Conservation (phyloP, 2,329 filamentous ascomycete genomes). For the Aspergillus sp. region DNA sequence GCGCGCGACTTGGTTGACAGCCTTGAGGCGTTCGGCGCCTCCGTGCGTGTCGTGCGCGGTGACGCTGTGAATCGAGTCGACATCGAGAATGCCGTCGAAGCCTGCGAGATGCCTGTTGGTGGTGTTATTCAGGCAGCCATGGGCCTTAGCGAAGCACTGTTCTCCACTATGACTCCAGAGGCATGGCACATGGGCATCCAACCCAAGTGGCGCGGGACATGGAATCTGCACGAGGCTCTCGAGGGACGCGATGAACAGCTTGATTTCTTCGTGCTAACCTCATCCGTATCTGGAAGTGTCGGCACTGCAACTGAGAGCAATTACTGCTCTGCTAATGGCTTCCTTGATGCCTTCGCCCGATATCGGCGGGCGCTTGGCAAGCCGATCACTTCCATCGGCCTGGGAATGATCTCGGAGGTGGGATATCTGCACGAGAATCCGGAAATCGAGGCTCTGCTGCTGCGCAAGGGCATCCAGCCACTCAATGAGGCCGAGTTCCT, state of each 20-base stretch:
- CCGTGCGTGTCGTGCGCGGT: too few relatives aligned
- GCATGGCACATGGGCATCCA: conserved; percentile 25
- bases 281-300: conserved; percentile 32
- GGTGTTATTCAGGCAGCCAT: conserved; percentile 26
- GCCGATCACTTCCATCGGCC: conserved; percentile 17
- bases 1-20: conserved; percentile 9
- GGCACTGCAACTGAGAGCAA: conserved; percentile 39
- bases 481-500: conserved; percentile 26
- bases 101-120: too few relatives aligned
- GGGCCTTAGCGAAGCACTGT: conserved; percentile 22
- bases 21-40: conserved; percentile 8
- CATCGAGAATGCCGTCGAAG: too few relatives aligned
- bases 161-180: conserved; percentile 31
- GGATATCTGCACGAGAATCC: conserved; percentile 19
- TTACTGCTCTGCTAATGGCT: conserved; percentile 30
- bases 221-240: conserved; percentile 23
- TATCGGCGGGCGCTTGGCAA: conserved; percentile 18
- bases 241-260: too few relatives aligned
- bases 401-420: conserved; percentile 20
- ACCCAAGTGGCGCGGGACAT: conserved; percentile 29
- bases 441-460: conserved; percentile 26
- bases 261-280: conserved; percentile 35
- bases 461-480: conserved; percentile 27
- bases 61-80: too few relatives aligned
- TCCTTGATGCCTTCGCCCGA: conserved; percentile 24